Conservation (phyloP, 306 rosid genomes). For the Argentina anserina region DNA sequence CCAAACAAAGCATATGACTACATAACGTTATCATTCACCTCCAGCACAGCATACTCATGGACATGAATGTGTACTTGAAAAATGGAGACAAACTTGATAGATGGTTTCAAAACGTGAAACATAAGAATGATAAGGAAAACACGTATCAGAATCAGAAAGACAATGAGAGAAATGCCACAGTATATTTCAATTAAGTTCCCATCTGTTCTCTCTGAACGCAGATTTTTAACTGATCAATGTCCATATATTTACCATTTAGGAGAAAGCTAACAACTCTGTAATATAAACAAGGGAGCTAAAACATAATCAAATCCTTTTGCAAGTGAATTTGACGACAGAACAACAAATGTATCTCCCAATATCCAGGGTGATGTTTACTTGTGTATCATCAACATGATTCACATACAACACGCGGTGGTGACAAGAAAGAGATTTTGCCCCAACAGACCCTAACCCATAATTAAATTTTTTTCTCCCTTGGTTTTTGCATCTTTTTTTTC, state of each 20-base stretch:
- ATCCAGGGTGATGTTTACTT: constrained; percentile 17
- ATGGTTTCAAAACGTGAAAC: not conserved
- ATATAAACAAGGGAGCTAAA: not conserved
- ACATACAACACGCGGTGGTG: constrained; percentile 4
- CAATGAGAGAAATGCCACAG: not conserved
- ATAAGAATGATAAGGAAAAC: not conserved
- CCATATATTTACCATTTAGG: not conserved
- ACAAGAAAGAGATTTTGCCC: constrained; percentile 10
- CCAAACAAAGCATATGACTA: not conserved
- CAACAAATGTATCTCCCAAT: constrained; percentile 21
- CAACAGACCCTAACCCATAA: not conserved
- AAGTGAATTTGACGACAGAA: constrained; percentile 23
- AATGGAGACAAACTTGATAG: not conserved
- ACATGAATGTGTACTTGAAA: not conserved
- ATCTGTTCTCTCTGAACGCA: not conserved
- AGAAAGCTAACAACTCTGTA: not conserved
- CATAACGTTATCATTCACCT: not conserved
- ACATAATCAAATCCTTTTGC: not conserved
- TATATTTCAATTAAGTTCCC: not conserved
- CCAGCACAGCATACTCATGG: not conserved
- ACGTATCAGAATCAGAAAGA: not conserved
- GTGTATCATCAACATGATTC: constrained; percentile 27
- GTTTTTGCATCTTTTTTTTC: not conserved
- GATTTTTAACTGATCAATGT: not conserved
- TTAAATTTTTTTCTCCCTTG: not conserved